phyloP scores from a whole-genome alignment of 192 early-diverging fungal species.

The Rhizoclosmatium globosum region DNA sequence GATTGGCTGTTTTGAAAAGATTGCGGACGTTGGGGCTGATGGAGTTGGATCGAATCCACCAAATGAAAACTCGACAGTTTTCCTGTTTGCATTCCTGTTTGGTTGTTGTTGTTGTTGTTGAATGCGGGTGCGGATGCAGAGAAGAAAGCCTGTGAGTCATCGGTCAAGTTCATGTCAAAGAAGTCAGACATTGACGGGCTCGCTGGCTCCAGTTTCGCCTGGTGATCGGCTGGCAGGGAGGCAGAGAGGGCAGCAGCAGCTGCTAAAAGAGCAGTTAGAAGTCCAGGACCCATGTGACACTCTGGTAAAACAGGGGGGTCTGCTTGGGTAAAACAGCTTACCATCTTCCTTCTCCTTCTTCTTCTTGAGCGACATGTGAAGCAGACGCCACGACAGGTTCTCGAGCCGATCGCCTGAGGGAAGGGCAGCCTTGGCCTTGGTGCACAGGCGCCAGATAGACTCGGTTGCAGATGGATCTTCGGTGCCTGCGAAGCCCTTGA shows the following conservation, averaged over 20 bases:
- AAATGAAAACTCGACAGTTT: background rate
- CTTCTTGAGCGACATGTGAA: conserved; percentile 70
- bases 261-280: background rate
- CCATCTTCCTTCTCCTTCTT: conserved; percentile 21
- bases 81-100: background rate
- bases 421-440: conserved; percentile 80
- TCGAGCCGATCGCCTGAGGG: conserved; percentile 81
- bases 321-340: background rate
- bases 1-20: conserved; percentile 35
- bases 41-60: background rate
- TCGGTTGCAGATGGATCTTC: conserved; percentile 44
- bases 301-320: background rate
- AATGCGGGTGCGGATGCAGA: background rate
- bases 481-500: conserved; percentile 16
- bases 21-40: background rate
- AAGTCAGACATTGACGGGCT: conserved; percentile 14
- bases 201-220: background rate
- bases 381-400: conserved; percentile 85
- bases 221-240: background rate
- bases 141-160: background rate
- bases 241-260: background rate
- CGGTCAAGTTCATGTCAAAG: conserved; percentile 20
- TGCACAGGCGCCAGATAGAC: conserved; percentile 79
- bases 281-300: background rate
- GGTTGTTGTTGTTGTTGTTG: background rate